These are phyloP conservation scores for Drechslera avenae DNA, from an alignment of 2,329 filamentous ascomycete species.

Conservation along the genomic window DNA sequence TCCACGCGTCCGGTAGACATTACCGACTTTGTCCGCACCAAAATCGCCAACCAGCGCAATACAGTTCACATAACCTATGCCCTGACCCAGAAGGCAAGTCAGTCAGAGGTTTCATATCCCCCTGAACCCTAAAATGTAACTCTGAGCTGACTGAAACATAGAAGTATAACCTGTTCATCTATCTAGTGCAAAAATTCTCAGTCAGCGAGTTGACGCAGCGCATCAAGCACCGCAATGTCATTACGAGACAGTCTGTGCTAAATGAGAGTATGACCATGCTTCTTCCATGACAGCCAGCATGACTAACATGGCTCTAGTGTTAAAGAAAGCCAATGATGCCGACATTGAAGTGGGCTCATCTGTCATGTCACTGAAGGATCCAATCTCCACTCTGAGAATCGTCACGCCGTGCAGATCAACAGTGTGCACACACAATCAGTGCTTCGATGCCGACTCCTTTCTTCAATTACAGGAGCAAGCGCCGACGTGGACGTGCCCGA, in stretches of 20 bases:
- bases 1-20: conserved; percentile 94
- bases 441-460: conserved; percentile 92
- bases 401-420: conserved; percentile 78
- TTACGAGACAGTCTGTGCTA: conserved; percentile 81
- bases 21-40: conserved; percentile 74
- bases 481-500: conserved; percentile 93
- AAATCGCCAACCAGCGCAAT: conserved; percentile 72
- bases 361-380: conserved; percentile 90
- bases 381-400: conserved; percentile 84
- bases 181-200: conserved; percentile 74
- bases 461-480: conserved; percentile 94
- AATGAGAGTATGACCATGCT: conserved; percentile 67
- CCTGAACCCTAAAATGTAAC: not conserved
- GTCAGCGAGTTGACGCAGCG: conserved; percentile 72
- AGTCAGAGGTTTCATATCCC: conserved; percentile 33
- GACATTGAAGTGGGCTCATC: conserved; percentile 90
- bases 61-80: conserved; percentile 87
- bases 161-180: conserved; percentile 64
- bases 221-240: conserved; percentile 70
- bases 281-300: not conserved
- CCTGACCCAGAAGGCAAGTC: conserved; percentile 79
- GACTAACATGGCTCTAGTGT: conserved; percentile 60
- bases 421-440: conserved; percentile 86
- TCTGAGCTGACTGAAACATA: conserved; percentile 29
- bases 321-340: conserved; percentile 78